phyloP scores from a whole-genome alignment of 306 rosid genomes.

The Acacia acuminata region DNA sequence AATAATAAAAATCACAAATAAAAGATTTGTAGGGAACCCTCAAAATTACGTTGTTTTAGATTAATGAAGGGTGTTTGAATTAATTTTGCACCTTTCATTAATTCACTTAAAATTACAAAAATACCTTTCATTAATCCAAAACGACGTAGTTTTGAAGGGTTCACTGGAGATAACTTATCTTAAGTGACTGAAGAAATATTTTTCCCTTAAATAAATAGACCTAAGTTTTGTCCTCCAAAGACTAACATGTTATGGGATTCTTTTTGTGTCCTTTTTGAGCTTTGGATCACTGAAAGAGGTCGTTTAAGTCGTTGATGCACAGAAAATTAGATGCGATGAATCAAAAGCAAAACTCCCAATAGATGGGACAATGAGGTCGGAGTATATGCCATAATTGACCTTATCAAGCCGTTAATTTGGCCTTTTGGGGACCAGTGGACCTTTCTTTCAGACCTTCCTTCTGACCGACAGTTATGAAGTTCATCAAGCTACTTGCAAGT shows the following conservation, averaged over 20 bases:
- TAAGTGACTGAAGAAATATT: too few species aligned
- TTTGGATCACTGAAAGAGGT: neutral
- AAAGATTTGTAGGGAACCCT: too few species aligned
- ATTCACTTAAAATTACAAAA: too few species aligned
- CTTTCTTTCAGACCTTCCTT: neutral
- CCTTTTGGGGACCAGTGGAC: slow-evolving; percentile 11
- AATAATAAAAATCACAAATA: too few species aligned
- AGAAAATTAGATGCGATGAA: neutral
- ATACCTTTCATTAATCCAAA: too few species aligned
- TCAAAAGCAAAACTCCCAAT: neutral
- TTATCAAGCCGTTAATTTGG: neutral
- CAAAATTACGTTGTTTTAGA: too few species aligned
- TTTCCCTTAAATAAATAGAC: too few species aligned
- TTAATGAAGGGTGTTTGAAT: too few species aligned
- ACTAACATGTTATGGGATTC: too few species aligned
- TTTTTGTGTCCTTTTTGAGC: neutral
- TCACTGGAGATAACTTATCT: too few species aligned
- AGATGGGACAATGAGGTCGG: neutral
- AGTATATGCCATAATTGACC: neutral
- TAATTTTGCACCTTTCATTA: too few species aligned
- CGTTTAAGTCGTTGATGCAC: neutral
- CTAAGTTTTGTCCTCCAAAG: neutral
- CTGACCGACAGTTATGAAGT: neutral
- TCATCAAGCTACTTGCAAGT: slow-evolving; percentile 21
- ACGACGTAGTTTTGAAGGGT: too few species aligned